These are phyloP conservation scores for Penicillium hesseltinei DNA, from an alignment of 2,329 filamentous ascomycete species.

Conservation along the genomic window DNA sequence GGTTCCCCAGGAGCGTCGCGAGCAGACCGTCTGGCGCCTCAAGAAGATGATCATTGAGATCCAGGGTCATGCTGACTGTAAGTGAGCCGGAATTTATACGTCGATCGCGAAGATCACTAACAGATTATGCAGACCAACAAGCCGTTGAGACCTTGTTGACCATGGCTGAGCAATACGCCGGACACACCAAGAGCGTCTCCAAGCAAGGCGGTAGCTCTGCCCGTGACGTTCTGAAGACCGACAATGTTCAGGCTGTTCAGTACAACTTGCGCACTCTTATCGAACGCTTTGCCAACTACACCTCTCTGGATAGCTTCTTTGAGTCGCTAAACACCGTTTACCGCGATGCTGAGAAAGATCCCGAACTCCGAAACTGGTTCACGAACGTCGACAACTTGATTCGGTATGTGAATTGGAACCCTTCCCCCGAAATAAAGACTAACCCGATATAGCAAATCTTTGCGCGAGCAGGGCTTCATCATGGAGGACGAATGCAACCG, in stretches of 20 bases:
- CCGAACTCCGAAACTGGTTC: slow-evolving; percentile 89
- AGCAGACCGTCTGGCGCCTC: slow-evolving; percentile 85
- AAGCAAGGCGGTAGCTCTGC: slow-evolving; percentile 66
- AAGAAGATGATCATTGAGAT: slow-evolving; percentile 99
- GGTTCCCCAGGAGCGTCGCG: slow-evolving; percentile 86
- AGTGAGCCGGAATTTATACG: slow-evolving; percentile 27
- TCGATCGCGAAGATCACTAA: neutral
- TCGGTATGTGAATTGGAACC: slow-evolving; percentile 38
- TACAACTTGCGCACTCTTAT: slow-evolving; percentile 79
- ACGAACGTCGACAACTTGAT: slow-evolving; percentile 72
- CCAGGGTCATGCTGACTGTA: slow-evolving; percentile 88
- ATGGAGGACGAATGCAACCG: slow-evolving; percentile 75
- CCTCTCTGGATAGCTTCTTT: slow-evolving; percentile 82
- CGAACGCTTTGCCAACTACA: slow-evolving; percentile 94
- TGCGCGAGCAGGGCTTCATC: slow-evolving; percentile 88
- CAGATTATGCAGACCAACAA: slow-evolving; percentile 60
- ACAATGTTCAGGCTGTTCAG: slow-evolving; percentile 69
- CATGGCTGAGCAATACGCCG: slow-evolving; percentile 80
- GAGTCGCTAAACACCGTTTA: slow-evolving; percentile 83
- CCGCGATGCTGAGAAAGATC: slow-evolving; percentile 78
- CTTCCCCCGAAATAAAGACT: neutral
- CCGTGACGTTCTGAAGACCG: slow-evolving; percentile 66
- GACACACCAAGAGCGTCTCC: slow-evolving; percentile 66
- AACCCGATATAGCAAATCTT: slow-evolving; percentile 57
- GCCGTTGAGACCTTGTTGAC: slow-evolving; percentile 85